Percentiles rank a stretch among this genome's conserved stretches.
Evolutionary conservation across 2,329 filamentous ascomycete genomes (phyloP).

Genomic region (Phaeosphaeria sp.): DNA sequence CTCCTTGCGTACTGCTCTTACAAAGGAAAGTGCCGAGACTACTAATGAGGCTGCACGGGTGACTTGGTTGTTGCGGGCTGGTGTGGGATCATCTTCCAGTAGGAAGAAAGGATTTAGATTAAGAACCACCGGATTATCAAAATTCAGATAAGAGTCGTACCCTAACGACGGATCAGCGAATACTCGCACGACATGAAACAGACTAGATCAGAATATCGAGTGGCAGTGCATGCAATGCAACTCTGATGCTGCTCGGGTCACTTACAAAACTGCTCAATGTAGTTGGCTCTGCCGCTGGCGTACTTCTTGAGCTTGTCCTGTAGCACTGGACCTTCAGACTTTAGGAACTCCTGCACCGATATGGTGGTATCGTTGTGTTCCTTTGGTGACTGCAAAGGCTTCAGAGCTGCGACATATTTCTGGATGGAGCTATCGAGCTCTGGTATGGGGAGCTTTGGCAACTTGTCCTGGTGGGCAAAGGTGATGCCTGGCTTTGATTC

Average conservation of each 20-base stretch:
- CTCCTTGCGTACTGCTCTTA: conserved; percentile 89
- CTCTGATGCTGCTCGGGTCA: conserved; percentile 25
- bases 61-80: conserved; percentile 94
- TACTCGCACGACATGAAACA: conserved; percentile 2
- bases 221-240: neutral
- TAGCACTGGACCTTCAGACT: conserved; percentile 78
- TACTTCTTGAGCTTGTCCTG: conserved; percentile 92
- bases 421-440: conserved; percentile 79
- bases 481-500: conserved; percentile 76
- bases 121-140: conserved; percentile 94
- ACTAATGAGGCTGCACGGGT: conserved; percentile 92
- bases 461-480: conserved; percentile 84
- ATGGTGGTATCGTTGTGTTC: conserved; percentile 84
- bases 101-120: conserved; percentile 99
- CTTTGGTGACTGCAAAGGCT: conserved; percentile 78
- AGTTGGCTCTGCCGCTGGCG: conserved; percentile 88
- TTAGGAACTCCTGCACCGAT: conserved; percentile 84
- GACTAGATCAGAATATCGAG: neutral
- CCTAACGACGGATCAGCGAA: conserved; percentile 60
- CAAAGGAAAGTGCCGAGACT: conserved; percentile 88
- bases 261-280: conserved; percentile 98
- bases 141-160: conserved; percentile 99
- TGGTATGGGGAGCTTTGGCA: conserved; percentile 92
- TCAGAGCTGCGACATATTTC: conserved; percentile 80
- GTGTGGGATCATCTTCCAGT: conserved; percentile 95